phyloP scores from a whole-genome alignment of 768 basidiomycete genomes.

The Mycena pura region DNA sequence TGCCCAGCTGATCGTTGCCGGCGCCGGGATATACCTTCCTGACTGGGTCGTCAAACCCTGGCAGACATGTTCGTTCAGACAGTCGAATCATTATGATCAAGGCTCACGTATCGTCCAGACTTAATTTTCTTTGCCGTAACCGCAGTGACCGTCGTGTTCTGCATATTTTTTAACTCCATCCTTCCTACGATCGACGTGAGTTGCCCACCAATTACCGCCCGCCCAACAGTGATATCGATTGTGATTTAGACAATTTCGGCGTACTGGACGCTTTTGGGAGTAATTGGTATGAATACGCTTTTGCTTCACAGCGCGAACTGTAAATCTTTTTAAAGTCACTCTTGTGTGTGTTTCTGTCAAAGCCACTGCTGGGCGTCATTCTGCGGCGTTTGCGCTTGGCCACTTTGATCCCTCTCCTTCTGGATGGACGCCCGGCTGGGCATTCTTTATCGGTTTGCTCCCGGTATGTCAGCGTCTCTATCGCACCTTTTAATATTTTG shows the following conservation, averaged over 20 bases:
- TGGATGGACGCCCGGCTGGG: constrained; percentile 73
- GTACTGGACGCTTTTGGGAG: constrained; percentile 67
- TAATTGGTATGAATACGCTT: constrained; percentile 45
- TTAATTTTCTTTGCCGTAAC: constrained; percentile 65
- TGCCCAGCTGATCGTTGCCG: constrained; percentile 65
- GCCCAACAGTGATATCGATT: constrained; percentile 7
- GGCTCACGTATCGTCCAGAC: constrained; percentile 38
- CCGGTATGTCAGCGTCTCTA: constrained; percentile 45
- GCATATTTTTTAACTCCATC: constrained; percentile 61
- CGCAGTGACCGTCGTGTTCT: constrained; percentile 52
- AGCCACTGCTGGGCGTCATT: constrained; percentile 59
- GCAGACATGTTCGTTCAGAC: constrained; percentile 58
- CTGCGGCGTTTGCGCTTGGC: constrained; percentile 62
- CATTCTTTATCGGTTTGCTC: constrained; percentile 70
- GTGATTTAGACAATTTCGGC: constrained; percentile 57
- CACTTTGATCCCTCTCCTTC: constrained; percentile 68
- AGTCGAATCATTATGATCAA: background rate
- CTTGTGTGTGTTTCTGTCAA: constrained; percentile 63
- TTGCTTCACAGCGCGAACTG: background rate
- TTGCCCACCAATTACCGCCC: background rate
- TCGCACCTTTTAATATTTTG: background rate
- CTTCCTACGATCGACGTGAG: constrained; percentile 58
- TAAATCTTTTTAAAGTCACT: constrained; percentile 46
- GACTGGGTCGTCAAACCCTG: constrained; percentile 64
- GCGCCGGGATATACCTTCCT: constrained; percentile 61